phyloP scores from a whole-genome alignment of 805 yeast species.

The Saturnispora zaruensis region DNA sequence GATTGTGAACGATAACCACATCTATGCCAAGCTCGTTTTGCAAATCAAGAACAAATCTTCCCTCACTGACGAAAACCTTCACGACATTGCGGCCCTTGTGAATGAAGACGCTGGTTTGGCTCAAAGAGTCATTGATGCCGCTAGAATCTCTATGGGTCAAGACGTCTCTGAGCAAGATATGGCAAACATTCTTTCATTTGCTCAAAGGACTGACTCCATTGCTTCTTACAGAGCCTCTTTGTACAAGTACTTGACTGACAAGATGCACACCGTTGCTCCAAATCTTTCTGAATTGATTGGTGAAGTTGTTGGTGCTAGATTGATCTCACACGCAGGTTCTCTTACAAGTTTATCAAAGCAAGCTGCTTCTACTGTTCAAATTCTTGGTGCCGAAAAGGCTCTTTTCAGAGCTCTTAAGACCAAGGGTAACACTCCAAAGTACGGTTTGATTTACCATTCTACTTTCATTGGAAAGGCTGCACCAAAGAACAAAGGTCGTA shows the following conservation, averaged over 20 bases:
- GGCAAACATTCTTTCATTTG: constrained; percentile 84
- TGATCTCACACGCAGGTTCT: constrained; percentile 97
- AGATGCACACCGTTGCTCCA: constrained; percentile 98
- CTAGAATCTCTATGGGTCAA: constrained; percentile 98
- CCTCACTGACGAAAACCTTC: constrained; percentile 70
- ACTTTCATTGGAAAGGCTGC: constrained; percentile 90
- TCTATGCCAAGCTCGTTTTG: constrained; percentile 73
- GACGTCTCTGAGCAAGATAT: constrained; percentile 93
- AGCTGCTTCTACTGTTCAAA: constrained; percentile 98
- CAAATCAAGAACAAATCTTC: constrained; percentile 82
- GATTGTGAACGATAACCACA: constrained; percentile 82
- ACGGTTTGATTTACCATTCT: constrained; percentile 92
- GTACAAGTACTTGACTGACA: constrained; percentile 80
- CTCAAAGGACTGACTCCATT: constrained; percentile 85
- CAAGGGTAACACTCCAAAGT: constrained; percentile 93
- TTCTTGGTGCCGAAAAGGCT: constrained; percentile 96
- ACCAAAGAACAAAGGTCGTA: constrained; percentile 97
- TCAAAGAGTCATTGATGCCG: constrained; percentile 85
- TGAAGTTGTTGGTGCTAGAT: constrained; percentile 97
- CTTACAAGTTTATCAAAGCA: constrained; percentile 92
- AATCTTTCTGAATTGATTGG: constrained; percentile 94
- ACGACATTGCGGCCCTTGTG: constrained; percentile 83
- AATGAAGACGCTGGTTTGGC: constrained; percentile 91
- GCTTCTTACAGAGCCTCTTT: constrained; percentile 83
- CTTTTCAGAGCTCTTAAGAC: constrained; percentile 93